phyloP scores from a whole-genome alignment of 73 alveolate genomes.

The Paramecium caudatum region DNA sequence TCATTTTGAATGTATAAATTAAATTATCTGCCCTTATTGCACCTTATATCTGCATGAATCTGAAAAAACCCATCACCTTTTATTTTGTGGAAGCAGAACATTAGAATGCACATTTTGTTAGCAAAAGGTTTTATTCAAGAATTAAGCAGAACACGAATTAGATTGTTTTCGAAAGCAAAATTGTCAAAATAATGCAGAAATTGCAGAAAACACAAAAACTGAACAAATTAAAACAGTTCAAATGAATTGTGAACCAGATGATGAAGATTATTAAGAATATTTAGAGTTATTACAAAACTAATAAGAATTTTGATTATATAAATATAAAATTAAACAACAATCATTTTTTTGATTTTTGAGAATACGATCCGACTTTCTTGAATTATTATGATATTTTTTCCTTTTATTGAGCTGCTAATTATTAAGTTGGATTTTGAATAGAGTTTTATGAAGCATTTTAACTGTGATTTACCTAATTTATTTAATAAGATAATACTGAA shows the following conservation, averaged over 20 bases:
- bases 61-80: not conserved
- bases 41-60: not conserved
- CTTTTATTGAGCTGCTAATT: not conserved
- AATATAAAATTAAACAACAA: not conserved
- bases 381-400: not conserved
- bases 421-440: not conserved
- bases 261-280: not conserved
- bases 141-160: not conserved
- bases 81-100: not conserved
- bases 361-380: slow-evolving; percentile 10
- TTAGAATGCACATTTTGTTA: not conserved
- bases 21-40: slow-evolving; percentile 30
- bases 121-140: not conserved
- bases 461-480: not conserved
- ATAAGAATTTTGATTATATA: not conserved
- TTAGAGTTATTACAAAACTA: not conserved
- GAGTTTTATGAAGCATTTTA: slow-evolving; percentile 15
- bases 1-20: too few relatives aligned
- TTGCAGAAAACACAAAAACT: not conserved
- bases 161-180: not conserved
- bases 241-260: not conserved
- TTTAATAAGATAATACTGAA: not conserved
- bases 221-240: too few relatives aligned
- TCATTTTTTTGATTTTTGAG: slow-evolving; percentile 41
- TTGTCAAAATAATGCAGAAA: not conserved